Base-by-base conservation (phyloP, 345 rosid species). In the Euphorbia peplus region DNA sequence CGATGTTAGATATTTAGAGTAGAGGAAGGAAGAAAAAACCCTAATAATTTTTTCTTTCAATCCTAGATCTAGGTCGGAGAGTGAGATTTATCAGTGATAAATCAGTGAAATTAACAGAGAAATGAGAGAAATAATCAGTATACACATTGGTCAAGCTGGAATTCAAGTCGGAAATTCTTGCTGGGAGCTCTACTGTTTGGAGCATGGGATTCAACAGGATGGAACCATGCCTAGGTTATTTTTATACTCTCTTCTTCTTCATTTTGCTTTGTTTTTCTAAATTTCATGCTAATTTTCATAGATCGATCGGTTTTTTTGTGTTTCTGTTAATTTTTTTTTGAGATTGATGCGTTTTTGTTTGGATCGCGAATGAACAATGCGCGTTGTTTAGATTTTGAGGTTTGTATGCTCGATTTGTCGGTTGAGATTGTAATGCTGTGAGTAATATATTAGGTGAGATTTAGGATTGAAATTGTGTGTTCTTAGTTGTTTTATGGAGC, bases 111-210 rank as follows among this genome's bases (percentile, higher is more conserved):
- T 32, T 35, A 21, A 9, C 35, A 63, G 52, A 37, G n/a, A 68
- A 32, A 78, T 78, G 81, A 73, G 81, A 61, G 81, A 78, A 66
- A 73, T 78, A 7, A 78, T 78, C 16, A 78, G 81, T 75, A 69
- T 78, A 37, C 81, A 78, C 61, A 73, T 78, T 13, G 81, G 81
- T 1, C 81, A 78, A 32, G 81, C 81, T 9, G 81, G 81, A 32
- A 73, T 78, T 62, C 81, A 78, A 46, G 81, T 78, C 8, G 81
- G 81, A 32, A 78, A 78, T 62, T 53, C 80, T 2, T 75, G 78
- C 26, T 75, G 78, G 79, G 79, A 75, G 71, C 79, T 75, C 32
- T 75, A 75, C 54, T 75, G 79, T 54, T 65, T 75, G 48, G 79
- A 75, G 37, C 79, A 75, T 60, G 79, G 57, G 30, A 76, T 76